phyloP scores from a whole-genome alignment of 306 rosid species.

The Rubus parviflorus region DNA sequence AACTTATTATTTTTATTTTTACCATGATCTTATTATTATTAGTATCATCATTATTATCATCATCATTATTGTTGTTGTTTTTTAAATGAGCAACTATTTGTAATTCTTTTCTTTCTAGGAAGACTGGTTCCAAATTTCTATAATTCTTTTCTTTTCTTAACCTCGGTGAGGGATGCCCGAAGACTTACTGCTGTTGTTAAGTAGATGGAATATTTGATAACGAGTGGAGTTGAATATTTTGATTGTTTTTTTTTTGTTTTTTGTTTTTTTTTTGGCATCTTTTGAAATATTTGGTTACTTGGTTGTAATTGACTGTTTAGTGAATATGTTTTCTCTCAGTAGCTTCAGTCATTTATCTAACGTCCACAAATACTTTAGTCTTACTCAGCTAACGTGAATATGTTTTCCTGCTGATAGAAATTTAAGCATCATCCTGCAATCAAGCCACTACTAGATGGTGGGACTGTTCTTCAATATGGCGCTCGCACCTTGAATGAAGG shows the following conservation, averaged over 20 bases:
- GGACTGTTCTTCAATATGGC: constrained; percentile 86
- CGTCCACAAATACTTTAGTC: neutral
- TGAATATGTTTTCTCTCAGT: constrained; percentile 8
- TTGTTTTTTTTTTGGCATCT: neutral
- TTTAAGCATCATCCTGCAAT: constrained; percentile 88
- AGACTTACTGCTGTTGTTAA: neutral
- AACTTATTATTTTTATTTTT: no score
- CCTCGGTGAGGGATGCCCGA: neutral
- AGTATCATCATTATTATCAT: no score
- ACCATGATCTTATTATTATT: neutral
- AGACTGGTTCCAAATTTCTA: neutral
- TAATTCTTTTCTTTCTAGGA: neutral
- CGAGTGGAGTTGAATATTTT: neutral
- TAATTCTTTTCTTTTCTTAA: neutral
- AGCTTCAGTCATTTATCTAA: constrained; percentile 10
- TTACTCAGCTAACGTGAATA: constrained; percentile 13
- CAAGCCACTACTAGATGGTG: constrained; percentile 74
- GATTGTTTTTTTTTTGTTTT: neutral
- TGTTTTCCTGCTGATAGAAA: constrained; percentile 48
- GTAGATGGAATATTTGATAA: neutral
- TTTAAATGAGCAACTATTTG: neutral
- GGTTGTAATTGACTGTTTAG: constrained; percentile 8
- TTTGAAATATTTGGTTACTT: neutral
- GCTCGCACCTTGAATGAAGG: constrained; percentile 98
- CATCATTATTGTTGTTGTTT: no score